A percentile compares a stretch with the other conserved stretches of the same genome.
Evolutionary conservation across 2,329 filamentous ascomycete species (phyloP).

Genomic region (Chrysoporthe austroafricana): DNA sequence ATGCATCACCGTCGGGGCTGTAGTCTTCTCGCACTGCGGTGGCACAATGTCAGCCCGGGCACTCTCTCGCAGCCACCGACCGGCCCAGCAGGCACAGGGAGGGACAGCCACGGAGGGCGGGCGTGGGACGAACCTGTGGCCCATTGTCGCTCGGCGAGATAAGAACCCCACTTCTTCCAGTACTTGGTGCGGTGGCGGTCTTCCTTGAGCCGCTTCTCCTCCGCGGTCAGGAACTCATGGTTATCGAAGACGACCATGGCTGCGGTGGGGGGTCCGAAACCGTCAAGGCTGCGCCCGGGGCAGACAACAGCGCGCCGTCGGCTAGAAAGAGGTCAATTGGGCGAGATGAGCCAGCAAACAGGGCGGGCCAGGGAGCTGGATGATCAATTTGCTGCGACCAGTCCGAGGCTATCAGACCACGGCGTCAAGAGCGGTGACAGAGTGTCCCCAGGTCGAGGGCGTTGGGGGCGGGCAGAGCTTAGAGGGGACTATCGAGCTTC

Average conservation of each 20-base stretch:
- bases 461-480: neutral
- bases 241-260: constrained; percentile 88
- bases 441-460: neutral
- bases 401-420: neutral
- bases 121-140: constrained; percentile 70
- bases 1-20: constrained; percentile 85
- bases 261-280: constrained; percentile 15
- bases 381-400: neutral
- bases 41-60: constrained; percentile 29
- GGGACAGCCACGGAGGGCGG: constrained; percentile 20
- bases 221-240: constrained; percentile 83
- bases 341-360: neutral
- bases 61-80: neutral
- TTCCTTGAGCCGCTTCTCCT: constrained; percentile 87
- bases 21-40: constrained; percentile 85
- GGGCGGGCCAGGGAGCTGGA: neutral
- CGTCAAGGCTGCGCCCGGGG: neutral
- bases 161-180: constrained; percentile 98
- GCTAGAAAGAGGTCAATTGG: neutral
- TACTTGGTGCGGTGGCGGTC: constrained; percentile 84
- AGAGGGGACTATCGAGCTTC: neutral
- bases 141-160: constrained; percentile 94
- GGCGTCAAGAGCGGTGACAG: neutral
- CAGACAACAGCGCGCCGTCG: neutral
- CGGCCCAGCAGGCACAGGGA: constrained; percentile 24